Evolutionary conservation across 768 basidiomycete genomes (phyloP).

Genomic region (Scleroderma citrinum): DNA sequence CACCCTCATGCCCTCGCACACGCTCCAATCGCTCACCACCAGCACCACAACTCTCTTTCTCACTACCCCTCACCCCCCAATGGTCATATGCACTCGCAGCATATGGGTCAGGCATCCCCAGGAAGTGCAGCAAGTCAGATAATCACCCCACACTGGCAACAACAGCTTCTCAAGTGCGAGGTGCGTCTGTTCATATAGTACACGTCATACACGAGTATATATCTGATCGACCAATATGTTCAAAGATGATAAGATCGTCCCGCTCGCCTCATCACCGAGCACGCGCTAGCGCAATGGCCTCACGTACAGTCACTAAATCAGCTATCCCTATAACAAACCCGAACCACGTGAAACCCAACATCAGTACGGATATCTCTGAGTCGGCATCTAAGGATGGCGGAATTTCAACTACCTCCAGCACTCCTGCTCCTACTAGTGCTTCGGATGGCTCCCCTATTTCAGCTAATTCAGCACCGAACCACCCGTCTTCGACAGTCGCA

Average conservation of each 20-base stretch:
- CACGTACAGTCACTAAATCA: constrained; percentile 78
- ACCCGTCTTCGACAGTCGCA: constrained; percentile 72
- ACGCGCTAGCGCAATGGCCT: constrained; percentile 90
- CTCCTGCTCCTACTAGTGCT: constrained; percentile 25
- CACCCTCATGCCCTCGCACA: constrained; percentile 45
- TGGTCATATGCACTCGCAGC: constrained; percentile 54
- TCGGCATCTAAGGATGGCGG: constrained; percentile 23
- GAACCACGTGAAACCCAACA: constrained; percentile 51
- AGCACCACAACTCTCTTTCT: constrained; percentile 73
- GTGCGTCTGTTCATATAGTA: constrained; percentile 41
- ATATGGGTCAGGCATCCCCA: constrained; percentile 55
- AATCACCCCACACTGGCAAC: constrained; percentile 85
- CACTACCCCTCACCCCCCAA: constrained; percentile 80
- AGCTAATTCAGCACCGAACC: constrained; percentile 37
- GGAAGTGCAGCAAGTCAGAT: constrained; percentile 51
- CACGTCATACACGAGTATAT: constrained; percentile 12
- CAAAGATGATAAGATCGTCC: constrained; percentile 75
- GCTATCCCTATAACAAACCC: constrained; percentile 93
- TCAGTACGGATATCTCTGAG: constrained; percentile 23
- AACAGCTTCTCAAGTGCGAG: constrained; percentile 89
- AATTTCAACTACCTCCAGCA: constrained; percentile 23
- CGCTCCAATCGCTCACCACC: constrained; percentile 59
- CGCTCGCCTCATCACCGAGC: constrained; percentile 92
- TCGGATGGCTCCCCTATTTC: constrained; percentile 33
- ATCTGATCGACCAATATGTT: constrained; percentile 16